These are phyloP conservation scores for Amaranthus cruentus DNA, from an alignment of 148 eudicot genomes.

Conservation along the genomic window DNA sequence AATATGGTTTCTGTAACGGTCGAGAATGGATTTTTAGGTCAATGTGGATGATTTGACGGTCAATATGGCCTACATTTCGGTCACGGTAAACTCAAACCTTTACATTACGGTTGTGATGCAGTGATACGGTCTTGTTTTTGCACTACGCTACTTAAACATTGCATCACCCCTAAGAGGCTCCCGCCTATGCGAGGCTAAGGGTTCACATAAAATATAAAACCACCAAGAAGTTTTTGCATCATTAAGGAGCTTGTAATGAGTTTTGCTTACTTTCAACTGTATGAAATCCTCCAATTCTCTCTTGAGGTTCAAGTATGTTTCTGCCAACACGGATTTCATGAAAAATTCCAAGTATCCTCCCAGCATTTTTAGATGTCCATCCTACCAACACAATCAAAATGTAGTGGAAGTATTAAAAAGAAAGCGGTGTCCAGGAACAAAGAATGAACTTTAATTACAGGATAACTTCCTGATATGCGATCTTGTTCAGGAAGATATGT, in stretches of 20 bases:
- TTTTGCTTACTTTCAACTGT: slow-evolving; percentile 62
- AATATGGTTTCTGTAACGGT: too few relatives aligned
- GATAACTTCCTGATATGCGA: not conserved
- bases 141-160: too few relatives aligned
- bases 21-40: too few relatives aligned
- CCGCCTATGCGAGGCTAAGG: too few relatives aligned
- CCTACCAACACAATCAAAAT: slow-evolving; percentile 42
- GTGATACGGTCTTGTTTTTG: too few relatives aligned
- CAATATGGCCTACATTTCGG: too few relatives aligned
- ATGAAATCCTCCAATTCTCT: slow-evolving; percentile 76
- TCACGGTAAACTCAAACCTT: too few relatives aligned
- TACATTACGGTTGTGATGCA: too few relatives aligned
- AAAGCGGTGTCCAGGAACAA: not conserved
- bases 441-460: not conserved
- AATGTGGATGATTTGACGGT: too few relatives aligned
- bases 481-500: not conserved
- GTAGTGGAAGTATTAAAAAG: slow-evolving; percentile 5
- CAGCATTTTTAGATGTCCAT: slow-evolving; percentile 85
- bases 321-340: slow-evolving; percentile 65
- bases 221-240: not conserved
- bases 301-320: slow-evolving; percentile 64
- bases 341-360: slow-evolving; percentile 95
- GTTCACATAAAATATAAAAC: not conserved
- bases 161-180: too few relatives aligned
- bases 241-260: not conserved